Conservation (phyloP, 192 early-diverging fungal species). For the Backusella circina region DNA sequence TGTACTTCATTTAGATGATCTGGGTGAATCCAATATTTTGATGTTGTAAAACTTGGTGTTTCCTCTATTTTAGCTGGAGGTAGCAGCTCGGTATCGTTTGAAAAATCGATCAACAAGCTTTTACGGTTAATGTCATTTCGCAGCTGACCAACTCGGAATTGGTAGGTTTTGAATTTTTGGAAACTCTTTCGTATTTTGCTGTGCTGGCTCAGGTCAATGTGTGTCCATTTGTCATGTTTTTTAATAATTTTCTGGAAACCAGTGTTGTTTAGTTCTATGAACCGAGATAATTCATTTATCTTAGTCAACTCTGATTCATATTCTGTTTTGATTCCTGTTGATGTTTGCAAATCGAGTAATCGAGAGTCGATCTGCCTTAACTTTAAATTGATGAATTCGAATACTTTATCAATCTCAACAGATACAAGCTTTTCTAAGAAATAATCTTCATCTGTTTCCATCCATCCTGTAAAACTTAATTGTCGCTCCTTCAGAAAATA, state of each 20-base stretch:
- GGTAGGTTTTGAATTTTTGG: not conserved
- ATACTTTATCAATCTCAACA: slow-evolving; percentile 6
- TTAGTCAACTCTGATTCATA: not conserved
- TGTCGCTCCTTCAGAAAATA: slow-evolving; percentile 16
- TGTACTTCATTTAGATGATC: slow-evolving; percentile 89
- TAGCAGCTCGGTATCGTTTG: not conserved
- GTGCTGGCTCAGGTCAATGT: slow-evolving; percentile 61
- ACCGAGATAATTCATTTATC: slow-evolving; percentile 14
- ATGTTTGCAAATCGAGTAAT: not conserved
- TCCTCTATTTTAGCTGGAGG: not conserved
- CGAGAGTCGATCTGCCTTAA: not conserved
- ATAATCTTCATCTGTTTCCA: slow-evolving; percentile 6
- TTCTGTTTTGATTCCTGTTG: not conserved
- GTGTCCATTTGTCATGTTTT: slow-evolving; percentile 94
- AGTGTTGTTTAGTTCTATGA: slow-evolving; percentile 70
- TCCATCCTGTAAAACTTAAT: slow-evolving; percentile 5
- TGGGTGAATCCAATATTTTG: slow-evolving; percentile 85
- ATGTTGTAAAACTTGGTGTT: slow-evolving; percentile 1
- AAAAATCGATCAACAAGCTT: not conserved
- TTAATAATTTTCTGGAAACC: slow-evolving; percentile 93
- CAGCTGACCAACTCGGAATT: not conserved
- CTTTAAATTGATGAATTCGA: not conserved
- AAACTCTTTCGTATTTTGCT: slow-evolving; percentile 28
- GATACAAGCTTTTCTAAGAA: slow-evolving; percentile 4
- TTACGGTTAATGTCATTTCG: not conserved